Base-by-base conservation (phyloP, 768 basidiomycete species). In the Lentinus brumalis region DNA sequence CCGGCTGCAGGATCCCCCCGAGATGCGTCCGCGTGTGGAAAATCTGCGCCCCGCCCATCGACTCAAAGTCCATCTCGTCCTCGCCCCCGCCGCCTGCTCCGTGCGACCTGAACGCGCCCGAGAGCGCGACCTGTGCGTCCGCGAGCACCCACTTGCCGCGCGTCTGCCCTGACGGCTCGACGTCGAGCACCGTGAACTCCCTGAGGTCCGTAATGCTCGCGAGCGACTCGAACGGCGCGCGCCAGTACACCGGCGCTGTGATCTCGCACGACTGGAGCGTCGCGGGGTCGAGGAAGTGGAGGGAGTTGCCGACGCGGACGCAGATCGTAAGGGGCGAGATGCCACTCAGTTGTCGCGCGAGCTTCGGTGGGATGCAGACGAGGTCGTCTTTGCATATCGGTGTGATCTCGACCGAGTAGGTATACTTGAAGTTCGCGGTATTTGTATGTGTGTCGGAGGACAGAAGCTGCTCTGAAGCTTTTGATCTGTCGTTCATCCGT, bases 361-460 rank as follows among this genome's bases (percentile, higher is more conserved):
- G 87, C 69, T 93, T 92, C 11, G 78, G 74, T 3, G 95, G 93
- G 39, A 99, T 81, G 72, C 92, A 94, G 21, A 98, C 90, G 30
- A 99, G 84, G 75, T 99, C 97, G 71, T 98, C 97, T 73, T 98
- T 98, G 81, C 97, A 99, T 57, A 99, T 86, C 0, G 97, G 95
- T 4, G 90, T 85, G 70, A 99, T 97, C 76, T 98, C 96, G 66
- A 98, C 92, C 5, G 96, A 97, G 80, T 94, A 98, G 5, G 95
- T 94, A 76, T 92, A 96, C 76, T 96, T 98, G 83, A 92, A 97
- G 76, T 93, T 98, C 38, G 96, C 91, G 4, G 95, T 97, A 65
- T 85, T 86, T 50, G 90, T 86, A 74, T 99, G 96, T 1, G 90
- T 94, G 72, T 99, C 97, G 26, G 89, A 81, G 7, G 96, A 97